A percentile compares a stretch with the other conserved stretches of the same genome.
Evolutionary conservation across 208 protist genomes (phyloP).

Genomic region (Spongospora subterranea): DNA sequence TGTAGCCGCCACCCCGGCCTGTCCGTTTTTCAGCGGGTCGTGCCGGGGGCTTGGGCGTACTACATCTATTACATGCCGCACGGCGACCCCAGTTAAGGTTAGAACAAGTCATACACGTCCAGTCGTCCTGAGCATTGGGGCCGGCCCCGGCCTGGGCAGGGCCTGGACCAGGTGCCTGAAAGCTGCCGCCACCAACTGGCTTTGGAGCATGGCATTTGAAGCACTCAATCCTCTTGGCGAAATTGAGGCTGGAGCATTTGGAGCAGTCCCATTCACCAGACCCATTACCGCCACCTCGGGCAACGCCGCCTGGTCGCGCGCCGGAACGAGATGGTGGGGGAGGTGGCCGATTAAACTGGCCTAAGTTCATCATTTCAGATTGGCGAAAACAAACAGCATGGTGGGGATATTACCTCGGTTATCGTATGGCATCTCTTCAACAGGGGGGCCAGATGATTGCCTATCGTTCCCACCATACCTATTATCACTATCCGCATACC

Average conservation of each 20-base stretch:
- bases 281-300: background rate
- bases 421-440: background rate
- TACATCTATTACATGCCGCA: slow-evolving; percentile 36
- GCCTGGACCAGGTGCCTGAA: too few relatives aligned
- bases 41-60: background rate
- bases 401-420: background rate
- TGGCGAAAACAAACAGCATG: too few relatives aligned
- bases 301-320: background rate
- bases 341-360: too few relatives aligned
- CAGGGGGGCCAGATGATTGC: background rate
- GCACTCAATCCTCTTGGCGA: slow-evolving; percentile 41
- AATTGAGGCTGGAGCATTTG: background rate
- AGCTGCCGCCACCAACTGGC: background rate
- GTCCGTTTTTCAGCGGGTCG: slow-evolving; percentile 24
- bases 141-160: background rate
- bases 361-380: too few relatives aligned
- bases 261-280: slow-evolving; percentile 43
- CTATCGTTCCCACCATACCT: background rate
- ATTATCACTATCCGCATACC: background rate
- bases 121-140: background rate
- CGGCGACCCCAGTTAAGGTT: slow-evolving; percentile 55
- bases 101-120: slow-evolving; percentile 18
- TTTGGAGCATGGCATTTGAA: slow-evolving; percentile 25
- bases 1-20: slow-evolving; percentile 55
- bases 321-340: background rate